Percentiles rank a stretch among this genome's conserved stretches.
Evolutionary conservation across 2,329 filamentous ascomycete genomes (phyloP).

Genomic region (Colletotrichum simmondsii): DNA sequence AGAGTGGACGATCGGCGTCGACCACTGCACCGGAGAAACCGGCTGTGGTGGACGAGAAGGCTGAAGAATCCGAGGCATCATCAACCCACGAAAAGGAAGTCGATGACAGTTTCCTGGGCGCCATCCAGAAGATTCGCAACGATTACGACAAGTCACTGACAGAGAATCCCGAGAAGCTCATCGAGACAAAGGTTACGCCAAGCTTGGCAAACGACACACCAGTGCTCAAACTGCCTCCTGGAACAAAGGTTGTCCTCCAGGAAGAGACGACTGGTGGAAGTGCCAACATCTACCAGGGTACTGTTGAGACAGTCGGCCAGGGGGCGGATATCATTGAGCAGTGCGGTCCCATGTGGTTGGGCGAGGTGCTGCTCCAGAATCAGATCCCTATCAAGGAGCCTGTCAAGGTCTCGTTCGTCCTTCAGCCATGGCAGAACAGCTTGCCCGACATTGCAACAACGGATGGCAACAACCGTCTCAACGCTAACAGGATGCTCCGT

Average conservation of each 20-base stretch:
- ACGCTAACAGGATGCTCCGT: slow-evolving; percentile 95
- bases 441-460: slow-evolving; percentile 79
- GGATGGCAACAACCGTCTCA: slow-evolving; percentile 89
- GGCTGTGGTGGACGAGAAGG: slow-evolving; percentile 79
- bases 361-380: slow-evolving; percentile 87
- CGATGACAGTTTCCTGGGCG: slow-evolving; percentile 79
- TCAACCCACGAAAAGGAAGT: slow-evolving; percentile 77
- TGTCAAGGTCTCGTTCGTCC: slow-evolving; percentile 93
- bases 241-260: slow-evolving; percentile 75
- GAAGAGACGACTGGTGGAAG: slow-evolving; percentile 75
- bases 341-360: slow-evolving; percentile 90
- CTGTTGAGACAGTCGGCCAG: slow-evolving; percentile 79
- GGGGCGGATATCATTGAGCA: slow-evolving; percentile 88
- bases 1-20: slow-evolving; percentile 77
- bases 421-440: slow-evolving; percentile 82
- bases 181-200: slow-evolving; percentile 75
- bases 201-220: slow-evolving; percentile 80
- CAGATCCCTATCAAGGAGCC: slow-evolving; percentile 87
- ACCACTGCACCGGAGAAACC: slow-evolving; percentile 78
- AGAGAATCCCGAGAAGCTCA: slow-evolving; percentile 61
- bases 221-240: slow-evolving; percentile 76
- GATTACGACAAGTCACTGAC: slow-evolving; percentile 77
- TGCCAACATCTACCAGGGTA: slow-evolving; percentile 91
- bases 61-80: slow-evolving; percentile 72
- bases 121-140: slow-evolving; percentile 77